Conservation (phyloP, 805 yeast species). For the Scheffersomyces ergatensis region DNA sequence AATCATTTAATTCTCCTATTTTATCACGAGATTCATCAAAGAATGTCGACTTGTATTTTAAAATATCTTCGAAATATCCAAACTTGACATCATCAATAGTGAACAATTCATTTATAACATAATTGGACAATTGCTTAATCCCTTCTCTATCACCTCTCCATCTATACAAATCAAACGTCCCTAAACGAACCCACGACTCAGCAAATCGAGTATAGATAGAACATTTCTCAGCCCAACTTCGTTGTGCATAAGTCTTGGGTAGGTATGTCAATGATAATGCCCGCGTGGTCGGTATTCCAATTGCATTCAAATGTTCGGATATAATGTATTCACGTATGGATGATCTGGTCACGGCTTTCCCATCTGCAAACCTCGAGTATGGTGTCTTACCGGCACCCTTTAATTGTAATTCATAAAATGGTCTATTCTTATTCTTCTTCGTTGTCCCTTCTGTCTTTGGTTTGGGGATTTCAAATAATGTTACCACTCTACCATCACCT, state of each 20-base stretch:
- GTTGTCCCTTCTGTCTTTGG: conserved; percentile 5
- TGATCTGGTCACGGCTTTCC: conserved; percentile 87
- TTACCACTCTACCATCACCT: conserved; percentile 92
- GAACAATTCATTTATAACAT: conserved; percentile 66
- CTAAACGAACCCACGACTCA: conserved; percentile 82
- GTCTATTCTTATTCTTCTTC: conserved; percentile 31
- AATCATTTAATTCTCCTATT: conserved; percentile 48
- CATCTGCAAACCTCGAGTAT: conserved; percentile 92
- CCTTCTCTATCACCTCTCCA: conserved; percentile 69
- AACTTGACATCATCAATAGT: conserved; percentile 27
- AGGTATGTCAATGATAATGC: conserved; percentile 71
- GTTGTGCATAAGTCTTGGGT: conserved; percentile 74
- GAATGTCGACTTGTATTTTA: conserved; percentile 17
- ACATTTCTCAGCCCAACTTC: conserved; percentile 72
- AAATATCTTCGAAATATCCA: conserved; percentile 21
- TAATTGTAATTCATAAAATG: conserved; percentile 66
- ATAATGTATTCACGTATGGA: conserved; percentile 85
- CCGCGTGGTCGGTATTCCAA: conserved; percentile 85
- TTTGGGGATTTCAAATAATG: conserved; percentile 68
- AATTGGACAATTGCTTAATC: conserved; percentile 63
- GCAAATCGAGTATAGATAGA: conserved; percentile 86
- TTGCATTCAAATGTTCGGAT: conserved; percentile 74
- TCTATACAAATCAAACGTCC: conserved; percentile 81
- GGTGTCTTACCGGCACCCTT: conserved; percentile 95
- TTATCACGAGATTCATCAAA: conserved; percentile 14